These are phyloP conservation scores for Pseudevernia furfuracea DNA, from an alignment of 495 filamentous ascomycete genomes.

Conservation along the genomic window DNA sequence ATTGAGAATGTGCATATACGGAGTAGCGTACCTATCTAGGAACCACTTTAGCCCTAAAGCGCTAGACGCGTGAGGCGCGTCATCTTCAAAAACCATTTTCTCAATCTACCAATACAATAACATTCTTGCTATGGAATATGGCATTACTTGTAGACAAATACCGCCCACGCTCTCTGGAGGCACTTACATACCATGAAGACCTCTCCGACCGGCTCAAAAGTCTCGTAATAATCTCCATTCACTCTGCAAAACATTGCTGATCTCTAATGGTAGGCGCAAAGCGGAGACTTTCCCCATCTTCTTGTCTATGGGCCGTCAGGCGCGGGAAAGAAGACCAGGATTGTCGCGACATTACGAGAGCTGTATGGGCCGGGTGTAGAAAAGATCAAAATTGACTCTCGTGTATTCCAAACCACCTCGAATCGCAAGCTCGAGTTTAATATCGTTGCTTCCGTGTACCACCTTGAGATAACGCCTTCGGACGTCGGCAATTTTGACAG, in stretches of 20 bases:
- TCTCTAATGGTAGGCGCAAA: conserved; percentile 64
- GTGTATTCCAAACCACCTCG: conserved; percentile 88
- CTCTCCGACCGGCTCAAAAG: conserved; percentile 82
- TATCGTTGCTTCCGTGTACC: conserved; percentile 91
- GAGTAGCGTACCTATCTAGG: background rate
- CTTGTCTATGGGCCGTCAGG: conserved; percentile 94
- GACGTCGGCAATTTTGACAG: conserved; percentile 96
- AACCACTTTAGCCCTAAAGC: background rate
- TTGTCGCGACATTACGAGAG: conserved; percentile 87
- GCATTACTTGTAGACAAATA: conserved; percentile 90
- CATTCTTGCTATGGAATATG: conserved; percentile 35
- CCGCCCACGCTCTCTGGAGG: conserved; percentile 79
- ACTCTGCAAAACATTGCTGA: conserved; percentile 16
- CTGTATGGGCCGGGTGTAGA: conserved; percentile 88
- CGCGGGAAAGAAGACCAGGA: conserved; percentile 94
- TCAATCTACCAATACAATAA: background rate
- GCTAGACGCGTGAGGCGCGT: conserved; percentile 6
- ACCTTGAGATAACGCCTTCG: conserved; percentile 94
- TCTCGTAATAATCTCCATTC: conserved; percentile 52
- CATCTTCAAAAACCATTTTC: background rate
- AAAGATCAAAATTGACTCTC: conserved; percentile 94
- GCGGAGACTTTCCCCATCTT: conserved; percentile 92
- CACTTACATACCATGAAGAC: conserved; percentile 79
- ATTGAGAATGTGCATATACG: too few relatives aligned
- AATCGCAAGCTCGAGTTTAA: conserved; percentile 99